phyloP scores from a whole-genome alignment of 192 early-diverging fungal genomes.

The Coemansia sp. region DNA sequence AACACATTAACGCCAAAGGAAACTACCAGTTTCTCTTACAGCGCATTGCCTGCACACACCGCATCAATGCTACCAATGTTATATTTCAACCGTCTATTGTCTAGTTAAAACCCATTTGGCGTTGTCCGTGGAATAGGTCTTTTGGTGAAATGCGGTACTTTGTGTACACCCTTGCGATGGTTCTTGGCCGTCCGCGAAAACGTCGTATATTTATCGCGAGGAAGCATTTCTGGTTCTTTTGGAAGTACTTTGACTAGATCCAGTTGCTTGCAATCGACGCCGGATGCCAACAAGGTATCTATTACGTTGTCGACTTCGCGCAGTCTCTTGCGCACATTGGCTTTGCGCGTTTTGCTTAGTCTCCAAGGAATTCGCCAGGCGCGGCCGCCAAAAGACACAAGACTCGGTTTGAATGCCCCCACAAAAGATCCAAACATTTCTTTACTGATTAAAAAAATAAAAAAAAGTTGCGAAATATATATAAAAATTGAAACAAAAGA shows the following conservation, averaged over 20 bases:
- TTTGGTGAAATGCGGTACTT: constrained; percentile 85
- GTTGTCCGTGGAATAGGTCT: constrained; percentile 68
- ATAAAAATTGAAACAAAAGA: not conserved
- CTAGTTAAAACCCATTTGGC: constrained; percentile 64
- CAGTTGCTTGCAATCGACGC: constrained; percentile 74
- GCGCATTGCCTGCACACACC: no score
- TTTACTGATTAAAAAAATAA: not conserved
- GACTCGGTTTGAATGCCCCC: constrained; percentile 46
- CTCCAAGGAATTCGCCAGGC: constrained; percentile 62
- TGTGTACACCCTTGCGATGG: constrained; percentile 79
- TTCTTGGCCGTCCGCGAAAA: constrained; percentile 70
- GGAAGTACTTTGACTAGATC: constrained; percentile 59
- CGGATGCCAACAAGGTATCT: constrained; percentile 64
- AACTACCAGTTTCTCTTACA: no score
- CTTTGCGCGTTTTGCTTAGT: constrained; percentile 76
- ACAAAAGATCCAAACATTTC: constrained; percentile 48
- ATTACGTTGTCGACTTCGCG: constrained; percentile 78
- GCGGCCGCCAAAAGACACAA: constrained; percentile 37
- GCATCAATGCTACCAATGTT: no score
- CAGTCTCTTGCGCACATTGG: constrained; percentile 83
- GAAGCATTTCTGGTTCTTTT: constrained; percentile 67
- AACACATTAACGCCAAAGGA: no score
- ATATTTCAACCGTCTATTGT: not conserved
- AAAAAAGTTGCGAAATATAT: not conserved
- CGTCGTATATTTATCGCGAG: constrained; percentile 82